A percentile compares a stretch with the other conserved stretches of the same genome.
These are phyloP conservation scores for Gorgonomyces haynaldii DNA, from an alignment of 192 early-diverging fungal species.

Conservation along the genomic window DNA sequence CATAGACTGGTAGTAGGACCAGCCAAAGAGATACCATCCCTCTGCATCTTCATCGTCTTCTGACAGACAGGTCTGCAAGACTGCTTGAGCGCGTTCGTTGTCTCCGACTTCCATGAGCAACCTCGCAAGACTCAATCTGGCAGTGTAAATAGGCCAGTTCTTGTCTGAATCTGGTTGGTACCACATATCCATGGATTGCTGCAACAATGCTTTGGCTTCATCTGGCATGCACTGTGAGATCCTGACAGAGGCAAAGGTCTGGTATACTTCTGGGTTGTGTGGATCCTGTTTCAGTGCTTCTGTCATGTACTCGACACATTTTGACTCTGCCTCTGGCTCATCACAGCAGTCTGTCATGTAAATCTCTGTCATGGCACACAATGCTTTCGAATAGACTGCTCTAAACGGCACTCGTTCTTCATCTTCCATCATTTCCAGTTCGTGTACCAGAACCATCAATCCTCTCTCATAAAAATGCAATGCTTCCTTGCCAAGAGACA, in stretches of 20 bases:
- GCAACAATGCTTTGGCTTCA: conserved; percentile 61
- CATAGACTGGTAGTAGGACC: conserved; percentile 74
- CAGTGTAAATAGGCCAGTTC: conserved; percentile 63
- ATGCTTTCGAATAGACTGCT: conserved; percentile 49
- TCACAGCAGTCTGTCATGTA: conserved; percentile 96
- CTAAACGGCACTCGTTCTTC: conserved; percentile 8
- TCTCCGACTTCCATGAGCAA: conserved; percentile 75
- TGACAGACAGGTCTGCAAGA: conserved; percentile 68
- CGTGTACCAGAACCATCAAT: conserved; percentile 23
- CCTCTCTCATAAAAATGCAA: conserved; percentile 29
- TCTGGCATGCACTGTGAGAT: conserved; percentile 71
- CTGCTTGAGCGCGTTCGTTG: conserved; percentile 63
- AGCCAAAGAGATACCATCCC: conserved; percentile 92
- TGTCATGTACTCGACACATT: conserved; percentile 62
- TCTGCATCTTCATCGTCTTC: conserved; percentile 92
- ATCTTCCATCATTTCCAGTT: conserved; percentile 13
- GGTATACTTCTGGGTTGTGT: conserved; percentile 70
- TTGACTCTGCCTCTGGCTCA: conserved; percentile 76
- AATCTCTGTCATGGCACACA: conserved; percentile 92
- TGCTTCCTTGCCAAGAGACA: conserved; percentile 58
- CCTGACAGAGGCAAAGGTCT: conserved; percentile 78
- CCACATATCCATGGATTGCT: conserved; percentile 60
- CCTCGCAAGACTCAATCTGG: conserved; percentile 71
- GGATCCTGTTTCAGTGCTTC: conserved; percentile 60
- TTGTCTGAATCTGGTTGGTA: conserved; percentile 31